Conservation (phyloP, 345 rosid species). For the Sonneratia caseolaris region DNA sequence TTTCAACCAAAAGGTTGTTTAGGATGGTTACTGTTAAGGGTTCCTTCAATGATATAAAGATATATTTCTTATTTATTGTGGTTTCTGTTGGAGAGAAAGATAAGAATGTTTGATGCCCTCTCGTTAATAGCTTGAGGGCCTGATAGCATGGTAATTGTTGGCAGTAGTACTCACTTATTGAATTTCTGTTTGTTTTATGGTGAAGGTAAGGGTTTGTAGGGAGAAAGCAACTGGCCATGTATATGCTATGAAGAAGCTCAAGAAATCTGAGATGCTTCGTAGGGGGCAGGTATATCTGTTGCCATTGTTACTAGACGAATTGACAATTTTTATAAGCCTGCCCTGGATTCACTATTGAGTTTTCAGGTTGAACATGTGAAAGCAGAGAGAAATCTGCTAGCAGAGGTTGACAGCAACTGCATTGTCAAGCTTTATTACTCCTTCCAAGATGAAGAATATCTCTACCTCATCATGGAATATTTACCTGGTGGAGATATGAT, state of each 20-base stretch:
- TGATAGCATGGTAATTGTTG: not conserved
- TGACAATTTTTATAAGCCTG: not conserved
- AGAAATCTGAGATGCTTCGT: constrained; percentile 95
- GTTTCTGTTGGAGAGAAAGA: not conserved
- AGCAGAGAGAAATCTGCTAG: constrained; percentile 97
- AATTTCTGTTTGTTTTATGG: constrained; percentile 5
- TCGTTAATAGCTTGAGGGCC: not conserved
- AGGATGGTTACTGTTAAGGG: not conserved
- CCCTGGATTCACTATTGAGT: constrained; percentile 3
- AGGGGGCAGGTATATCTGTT: constrained; percentile 70
- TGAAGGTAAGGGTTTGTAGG: constrained; percentile 80
- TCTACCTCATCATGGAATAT: constrained; percentile 96
- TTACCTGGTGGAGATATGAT: constrained; percentile 99
- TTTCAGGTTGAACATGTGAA: constrained; percentile 94
- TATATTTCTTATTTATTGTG: not conserved
- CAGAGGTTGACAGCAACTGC: constrained; percentile 97
- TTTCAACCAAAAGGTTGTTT: too few species aligned
- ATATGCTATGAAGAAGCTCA: constrained; percentile 93
- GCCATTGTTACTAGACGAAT: not conserved
- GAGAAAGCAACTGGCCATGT: constrained; percentile 83
- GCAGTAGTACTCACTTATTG: not conserved
- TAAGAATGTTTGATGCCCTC: not conserved
- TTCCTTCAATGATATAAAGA: not conserved
- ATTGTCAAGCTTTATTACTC: constrained; percentile 92
- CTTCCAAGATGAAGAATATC: constrained; percentile 88